Evolutionary conservation across 148 eudicot genomes (phyloP).

Genomic region (Nepenthes gracilis): DNA sequence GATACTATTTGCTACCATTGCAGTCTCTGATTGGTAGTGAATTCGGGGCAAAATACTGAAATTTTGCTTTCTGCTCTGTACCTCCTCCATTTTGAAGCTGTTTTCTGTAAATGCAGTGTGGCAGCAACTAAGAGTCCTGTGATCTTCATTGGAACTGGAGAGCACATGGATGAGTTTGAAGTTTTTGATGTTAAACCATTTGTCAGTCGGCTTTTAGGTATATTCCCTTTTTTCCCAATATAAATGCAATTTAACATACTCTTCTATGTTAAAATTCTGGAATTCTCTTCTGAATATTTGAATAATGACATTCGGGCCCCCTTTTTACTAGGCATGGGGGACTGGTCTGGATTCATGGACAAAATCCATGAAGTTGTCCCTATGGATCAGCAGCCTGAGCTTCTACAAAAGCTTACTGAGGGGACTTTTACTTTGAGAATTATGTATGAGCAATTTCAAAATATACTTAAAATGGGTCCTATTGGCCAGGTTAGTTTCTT

Average conservation of each 20-base stretch:
- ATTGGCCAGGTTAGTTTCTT: constrained; percentile 69
- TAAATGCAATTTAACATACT: background rate
- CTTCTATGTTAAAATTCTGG: no score
- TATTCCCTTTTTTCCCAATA: background rate
- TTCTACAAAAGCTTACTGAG: constrained; percentile 88
- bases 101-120: constrained; percentile 38
- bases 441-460: constrained; percentile 96
- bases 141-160: constrained; percentile 98
- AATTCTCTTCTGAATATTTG: background rate
- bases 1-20: no score
- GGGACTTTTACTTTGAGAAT: constrained; percentile 88
- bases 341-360: constrained; percentile 96
- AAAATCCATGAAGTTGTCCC: constrained; percentile 97
- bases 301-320: background rate
- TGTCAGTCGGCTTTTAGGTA: constrained; percentile 97
- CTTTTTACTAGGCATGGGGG: constrained; percentile 80
- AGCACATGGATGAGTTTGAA: constrained; percentile 99
- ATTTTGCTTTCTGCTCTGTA: background rate
- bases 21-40: no score
- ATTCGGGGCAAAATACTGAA: background rate
- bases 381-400: constrained; percentile 99
- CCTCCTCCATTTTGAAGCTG: background rate
- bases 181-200: constrained; percentile 97
- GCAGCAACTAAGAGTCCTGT: constrained; percentile 99
- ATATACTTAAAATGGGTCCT: constrained; percentile 91